Percentiles rank a stretch among this genome's conserved stretches.
Evolutionary conservation across 257 asterid species (phyloP).

Genomic region (Solanum arcanum): DNA sequence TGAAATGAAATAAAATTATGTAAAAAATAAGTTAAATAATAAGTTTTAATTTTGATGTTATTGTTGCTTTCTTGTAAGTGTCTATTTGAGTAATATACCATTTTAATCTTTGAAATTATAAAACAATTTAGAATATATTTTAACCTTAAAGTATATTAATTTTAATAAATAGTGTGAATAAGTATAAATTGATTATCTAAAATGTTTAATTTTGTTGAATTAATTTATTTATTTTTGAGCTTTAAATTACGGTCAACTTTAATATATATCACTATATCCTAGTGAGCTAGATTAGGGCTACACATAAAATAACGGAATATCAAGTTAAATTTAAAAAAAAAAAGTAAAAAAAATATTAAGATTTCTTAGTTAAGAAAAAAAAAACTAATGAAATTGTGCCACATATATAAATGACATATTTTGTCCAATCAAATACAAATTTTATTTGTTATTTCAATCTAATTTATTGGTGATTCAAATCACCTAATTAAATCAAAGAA

Average conservation of each 20-base stretch:
- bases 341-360: not conserved
- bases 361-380: not conserved
- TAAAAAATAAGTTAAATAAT: no score
- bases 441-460: not conserved
- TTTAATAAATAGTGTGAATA: not conserved
- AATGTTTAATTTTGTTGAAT: not conserved
- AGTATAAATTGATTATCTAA: not conserved
- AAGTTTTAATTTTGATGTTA: not conserved
- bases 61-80: not conserved
- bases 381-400: rapidly evolving
- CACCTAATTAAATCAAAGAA: not conserved
- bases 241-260: not conserved
- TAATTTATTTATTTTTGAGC: not conserved
- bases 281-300: not conserved
- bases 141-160: not conserved
- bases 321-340: not conserved
- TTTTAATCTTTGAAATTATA: not conserved
- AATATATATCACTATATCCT: not conserved
- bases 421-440: not conserved
- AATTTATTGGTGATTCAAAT: not conserved
- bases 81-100: not conserved
- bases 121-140: not conserved
- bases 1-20: not conserved
- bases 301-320: not conserved
- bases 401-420: not conserved